These are phyloP conservation scores for Tetrapisispora phaffii DNA, from an alignment of 805 yeast species.

Conservation along the genomic window DNA sequence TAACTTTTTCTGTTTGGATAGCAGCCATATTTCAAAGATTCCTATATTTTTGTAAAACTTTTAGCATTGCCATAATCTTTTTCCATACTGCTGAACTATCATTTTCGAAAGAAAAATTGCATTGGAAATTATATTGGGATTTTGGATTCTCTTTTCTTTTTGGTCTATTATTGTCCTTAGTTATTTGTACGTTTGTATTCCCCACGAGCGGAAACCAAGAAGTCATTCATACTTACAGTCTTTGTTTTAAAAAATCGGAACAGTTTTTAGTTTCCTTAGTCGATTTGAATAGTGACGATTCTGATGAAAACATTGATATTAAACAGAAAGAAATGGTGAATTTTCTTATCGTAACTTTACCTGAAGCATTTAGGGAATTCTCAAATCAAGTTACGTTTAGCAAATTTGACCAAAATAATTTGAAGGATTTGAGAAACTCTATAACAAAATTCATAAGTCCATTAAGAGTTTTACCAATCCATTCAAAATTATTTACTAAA, in stretches of 20 bases:
- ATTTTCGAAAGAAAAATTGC: conserved; percentile 9
- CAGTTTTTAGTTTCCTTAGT: conserved; percentile 19
- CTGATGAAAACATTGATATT: conserved; percentile 10
- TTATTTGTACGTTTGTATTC: conserved; percentile 28
- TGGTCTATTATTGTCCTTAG: conserved; percentile 33
- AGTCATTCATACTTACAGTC: conserved; percentile 21
- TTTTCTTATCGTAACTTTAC: conserved; percentile 26
- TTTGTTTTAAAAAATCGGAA: conserved; percentile 19
- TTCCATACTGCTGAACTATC: conserved; percentile 24
- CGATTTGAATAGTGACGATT: conserved; percentile 9
- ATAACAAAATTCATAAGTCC: conserved; percentile 35
- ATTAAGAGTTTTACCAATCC: conserved; percentile 32
- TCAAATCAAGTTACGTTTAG: conserved; percentile 33
- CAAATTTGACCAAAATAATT: conserved; percentile 24
- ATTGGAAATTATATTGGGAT: conserved; percentile 34
- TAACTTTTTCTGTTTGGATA: conserved; percentile 34
- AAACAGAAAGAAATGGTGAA: conserved; percentile 28
- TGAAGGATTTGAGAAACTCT: conserved; percentile 34
- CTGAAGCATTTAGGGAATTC: conserved; percentile 37
- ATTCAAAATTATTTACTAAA: conserved; percentile 15
- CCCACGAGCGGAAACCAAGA: conserved; percentile 36
- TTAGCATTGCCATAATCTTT: conserved; percentile 32
- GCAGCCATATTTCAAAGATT: conserved; percentile 33
- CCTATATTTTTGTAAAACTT: conserved; percentile 31
- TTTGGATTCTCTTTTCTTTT: conserved; percentile 38